Conservation (phyloP, 768 basidiomycete species). For the Tephrocybe sp. region DNA sequence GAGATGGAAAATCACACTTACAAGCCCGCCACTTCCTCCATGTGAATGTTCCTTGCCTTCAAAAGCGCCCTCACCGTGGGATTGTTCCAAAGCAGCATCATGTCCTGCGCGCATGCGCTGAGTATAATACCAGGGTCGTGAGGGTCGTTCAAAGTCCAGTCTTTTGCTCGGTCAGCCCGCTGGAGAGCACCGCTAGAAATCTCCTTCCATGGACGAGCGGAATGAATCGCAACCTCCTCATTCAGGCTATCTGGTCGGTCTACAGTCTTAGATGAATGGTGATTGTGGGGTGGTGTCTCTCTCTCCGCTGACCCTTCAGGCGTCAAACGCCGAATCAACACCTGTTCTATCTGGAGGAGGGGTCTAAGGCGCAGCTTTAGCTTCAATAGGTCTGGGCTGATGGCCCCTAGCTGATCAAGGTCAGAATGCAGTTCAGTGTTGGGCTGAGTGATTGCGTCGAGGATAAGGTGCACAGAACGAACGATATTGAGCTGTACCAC, state of each 20-base stretch:
- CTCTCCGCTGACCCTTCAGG: slow-evolving; percentile 39
- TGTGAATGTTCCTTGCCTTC: slow-evolving; percentile 49
- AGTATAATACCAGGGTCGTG: slow-evolving; percentile 59
- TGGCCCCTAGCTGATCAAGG: slow-evolving; percentile 29
- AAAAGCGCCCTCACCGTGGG: slow-evolving; percentile 51
- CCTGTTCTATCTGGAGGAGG: slow-evolving; percentile 61
- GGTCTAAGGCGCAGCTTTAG: slow-evolving; percentile 61
- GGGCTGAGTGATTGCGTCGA: slow-evolving; percentile 49
- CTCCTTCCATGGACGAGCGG: slow-evolving; percentile 49
- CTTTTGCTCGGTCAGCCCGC: slow-evolving; percentile 28
- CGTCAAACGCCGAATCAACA: slow-evolving; percentile 56
- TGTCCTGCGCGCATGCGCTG: slow-evolving; percentile 61
- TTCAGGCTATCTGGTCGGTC: slow-evolving; percentile 26
- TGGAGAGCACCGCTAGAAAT: slow-evolving; percentile 37
- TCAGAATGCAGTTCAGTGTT: slow-evolving; percentile 17
- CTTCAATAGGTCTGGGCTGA: slow-evolving; percentile 47
- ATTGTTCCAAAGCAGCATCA: slow-evolving; percentile 65
- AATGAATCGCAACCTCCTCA: slow-evolving; percentile 56
- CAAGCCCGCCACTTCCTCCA: slow-evolving; percentile 76
- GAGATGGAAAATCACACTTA: slow-evolving; percentile 34
- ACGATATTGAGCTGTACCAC: slow-evolving; percentile 74
- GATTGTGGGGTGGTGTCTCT: slow-evolving; percentile 25
- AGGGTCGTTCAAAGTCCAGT: slow-evolving; percentile 49
- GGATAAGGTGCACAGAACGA: slow-evolving; percentile 62
- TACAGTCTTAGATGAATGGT: slow-evolving; percentile 21